These are phyloP conservation scores for Goffeauzyma gilvescens DNA, from an alignment of 768 basidiomycete species.

Conservation along the genomic window DNA sequence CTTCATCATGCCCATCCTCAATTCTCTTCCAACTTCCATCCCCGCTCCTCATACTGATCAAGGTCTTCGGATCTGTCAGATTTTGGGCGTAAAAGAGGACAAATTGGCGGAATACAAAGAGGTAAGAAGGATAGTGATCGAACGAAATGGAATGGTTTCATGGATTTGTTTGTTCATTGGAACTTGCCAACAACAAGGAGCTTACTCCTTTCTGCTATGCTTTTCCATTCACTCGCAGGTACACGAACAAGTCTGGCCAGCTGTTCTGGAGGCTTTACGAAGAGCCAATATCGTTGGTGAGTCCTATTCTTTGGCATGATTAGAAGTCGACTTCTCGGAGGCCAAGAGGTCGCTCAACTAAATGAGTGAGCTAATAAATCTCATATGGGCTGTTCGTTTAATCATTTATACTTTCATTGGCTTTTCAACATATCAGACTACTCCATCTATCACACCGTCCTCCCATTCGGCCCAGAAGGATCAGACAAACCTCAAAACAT, in stretches of 20 bases:
- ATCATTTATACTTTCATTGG: too few species aligned
- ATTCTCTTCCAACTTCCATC: too few species aligned
- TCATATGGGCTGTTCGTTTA: not conserved
- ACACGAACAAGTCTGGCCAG: slow-evolving; percentile 50
- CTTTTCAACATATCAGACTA: slow-evolving; percentile 51
- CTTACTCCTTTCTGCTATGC: not conserved
- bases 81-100: slow-evolving; percentile 43
- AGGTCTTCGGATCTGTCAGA: slow-evolving; percentile 44
- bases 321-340: not conserved
- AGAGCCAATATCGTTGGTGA: slow-evolving; percentile 41
- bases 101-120: slow-evolving; percentile 33
- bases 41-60: slow-evolving; percentile 27
- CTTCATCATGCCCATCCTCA: too few species aligned
- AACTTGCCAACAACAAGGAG: too few species aligned
- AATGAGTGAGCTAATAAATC: not conserved
- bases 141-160: not conserved
- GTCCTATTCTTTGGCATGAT: slow-evolving; percentile 1
- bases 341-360: not conserved
- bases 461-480: slow-evolving; percentile 30
- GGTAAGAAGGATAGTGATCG: slow-evolving; percentile 12
- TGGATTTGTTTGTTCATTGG: too few species aligned
- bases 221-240: slow-evolving; percentile 10
- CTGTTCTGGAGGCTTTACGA: slow-evolving; percentile 46
- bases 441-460: slow-evolving; percentile 50
- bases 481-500: slow-evolving; percentile 19